These are phyloP conservation scores for Lobosporangium transversale DNA, from an alignment of 192 early-diverging fungal genomes.

Conservation along the genomic window DNA sequence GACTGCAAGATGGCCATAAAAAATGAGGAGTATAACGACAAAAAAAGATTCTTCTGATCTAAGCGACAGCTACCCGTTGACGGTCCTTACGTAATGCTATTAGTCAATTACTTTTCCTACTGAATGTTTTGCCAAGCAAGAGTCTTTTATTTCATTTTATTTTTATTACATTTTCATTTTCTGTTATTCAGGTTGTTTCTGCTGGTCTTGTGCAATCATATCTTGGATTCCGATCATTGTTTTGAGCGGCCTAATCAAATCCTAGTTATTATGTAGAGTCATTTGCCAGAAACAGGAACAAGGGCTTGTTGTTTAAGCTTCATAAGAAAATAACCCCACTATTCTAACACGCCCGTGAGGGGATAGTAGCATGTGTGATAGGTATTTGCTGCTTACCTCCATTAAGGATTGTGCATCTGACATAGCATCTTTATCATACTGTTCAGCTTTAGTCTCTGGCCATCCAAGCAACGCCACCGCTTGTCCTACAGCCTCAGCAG, in stretches of 20 bases:
- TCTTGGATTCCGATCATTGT: constrained; percentile 50
- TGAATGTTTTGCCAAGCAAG: no score
- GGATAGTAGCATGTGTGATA: neutral
- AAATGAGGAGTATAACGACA: no score
- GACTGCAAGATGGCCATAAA: no score
- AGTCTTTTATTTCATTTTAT: no score
- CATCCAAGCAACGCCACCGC: constrained; percentile 46
- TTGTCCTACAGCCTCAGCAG: constrained; percentile 49
- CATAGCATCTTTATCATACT: neutral
- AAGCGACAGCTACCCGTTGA: no score
- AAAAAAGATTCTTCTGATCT: no score
- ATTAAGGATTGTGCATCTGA: constrained; percentile 21
- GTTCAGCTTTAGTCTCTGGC: neutral
- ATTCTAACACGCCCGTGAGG: no score
- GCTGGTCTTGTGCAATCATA: constrained; percentile 18
- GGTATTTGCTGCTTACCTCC: constrained; percentile 8
- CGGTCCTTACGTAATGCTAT: no score
- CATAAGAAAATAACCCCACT: neutral
- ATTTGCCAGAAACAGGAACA: no score
- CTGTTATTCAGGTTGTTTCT: no score
- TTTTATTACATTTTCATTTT: no score
- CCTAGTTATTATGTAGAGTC: neutral
- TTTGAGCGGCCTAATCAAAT: constrained; percentile 38
- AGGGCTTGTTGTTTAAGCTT: neutral
- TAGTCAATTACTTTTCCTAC: no score